phyloP scores from a whole-genome alignment of 228 moss, liverwort and hornwort species.

The Sphagnum fallax region DNA sequence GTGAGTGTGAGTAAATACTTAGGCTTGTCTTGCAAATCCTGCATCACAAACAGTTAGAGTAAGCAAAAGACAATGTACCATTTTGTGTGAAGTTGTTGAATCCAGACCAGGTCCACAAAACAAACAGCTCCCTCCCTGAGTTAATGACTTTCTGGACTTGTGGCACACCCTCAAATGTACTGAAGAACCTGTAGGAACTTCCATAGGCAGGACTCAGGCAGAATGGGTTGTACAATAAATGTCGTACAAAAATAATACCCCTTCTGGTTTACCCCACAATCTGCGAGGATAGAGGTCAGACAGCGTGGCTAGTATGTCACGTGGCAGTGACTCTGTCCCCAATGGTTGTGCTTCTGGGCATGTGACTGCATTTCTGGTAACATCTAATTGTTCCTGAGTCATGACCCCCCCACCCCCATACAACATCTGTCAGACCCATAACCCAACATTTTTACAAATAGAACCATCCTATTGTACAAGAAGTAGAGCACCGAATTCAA shows the following conservation, averaged over 20 bases:
- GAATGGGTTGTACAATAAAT: no score
- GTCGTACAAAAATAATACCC: constrained; percentile 22
- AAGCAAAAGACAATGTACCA: background rate
- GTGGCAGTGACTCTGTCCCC: constrained; percentile 70
- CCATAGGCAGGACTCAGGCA: no score
- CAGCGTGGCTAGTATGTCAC: constrained; percentile 59
- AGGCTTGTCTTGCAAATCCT: constrained; percentile 71
- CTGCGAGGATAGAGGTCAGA: constrained; percentile 91
- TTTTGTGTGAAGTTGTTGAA: background rate
- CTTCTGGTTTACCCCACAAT: constrained; percentile 78
- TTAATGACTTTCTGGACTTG: no score
- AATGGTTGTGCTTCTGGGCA: constrained; percentile 28
- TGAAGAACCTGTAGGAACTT: no score
- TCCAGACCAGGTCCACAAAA: background rate
- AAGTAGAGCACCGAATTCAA: background rate
- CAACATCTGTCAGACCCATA: no score
- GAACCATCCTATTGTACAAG: no score
- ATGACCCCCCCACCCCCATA: background rate
- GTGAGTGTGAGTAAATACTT: constrained; percentile 90
- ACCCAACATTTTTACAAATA: no score
- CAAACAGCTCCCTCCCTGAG: background rate
- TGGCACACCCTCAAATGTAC: no score
- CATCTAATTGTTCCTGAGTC: background rate
- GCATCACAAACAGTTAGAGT: constrained; percentile 2
- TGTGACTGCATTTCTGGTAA: background rate